phyloP scores from a whole-genome alignment of 352 stramenopile species.

The Globisporangium acanthophoron region DNA sequence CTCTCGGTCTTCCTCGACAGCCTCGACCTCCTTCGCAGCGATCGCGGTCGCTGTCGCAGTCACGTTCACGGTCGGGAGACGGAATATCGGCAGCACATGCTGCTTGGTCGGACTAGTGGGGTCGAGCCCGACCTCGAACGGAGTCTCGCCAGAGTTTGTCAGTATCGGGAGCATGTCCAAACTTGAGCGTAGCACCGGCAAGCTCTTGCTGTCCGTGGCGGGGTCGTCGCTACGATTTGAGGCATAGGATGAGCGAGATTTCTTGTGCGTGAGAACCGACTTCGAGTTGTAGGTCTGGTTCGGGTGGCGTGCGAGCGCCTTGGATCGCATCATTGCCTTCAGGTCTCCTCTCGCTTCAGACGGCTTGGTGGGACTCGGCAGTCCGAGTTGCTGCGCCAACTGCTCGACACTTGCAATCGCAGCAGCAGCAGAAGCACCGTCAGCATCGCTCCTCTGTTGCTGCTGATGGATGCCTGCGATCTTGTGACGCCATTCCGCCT shows the following conservation, averaged over 20 bases:
- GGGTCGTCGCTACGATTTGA: neutral
- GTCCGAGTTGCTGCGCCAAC: slow-evolving; percentile 32
- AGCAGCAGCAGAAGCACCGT: slow-evolving; percentile 9
- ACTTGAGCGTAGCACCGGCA: slow-evolving; percentile 19
- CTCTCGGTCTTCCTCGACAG: slow-evolving; percentile 43
- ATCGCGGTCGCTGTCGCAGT: slow-evolving; percentile 28
- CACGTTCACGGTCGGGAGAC: slow-evolving; percentile 55
- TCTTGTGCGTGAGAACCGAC: slow-evolving; percentile 41
- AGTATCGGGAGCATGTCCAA: slow-evolving; percentile 72
- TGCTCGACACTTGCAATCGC: slow-evolving; percentile 24
- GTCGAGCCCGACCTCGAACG: slow-evolving; percentile 65
- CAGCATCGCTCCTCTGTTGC: slow-evolving; percentile 16
- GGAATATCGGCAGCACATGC: slow-evolving; percentile 68
- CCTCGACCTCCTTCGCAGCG: slow-evolving; percentile 33
- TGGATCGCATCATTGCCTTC: slow-evolving; percentile 35
- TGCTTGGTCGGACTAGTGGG: slow-evolving; percentile 16
- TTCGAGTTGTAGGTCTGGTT: slow-evolving; percentile 35
- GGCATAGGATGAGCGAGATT: slow-evolving; percentile 7
- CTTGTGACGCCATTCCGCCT: slow-evolving; percentile 67
- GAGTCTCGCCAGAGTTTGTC: slow-evolving; percentile 58
- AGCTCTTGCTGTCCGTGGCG: neutral
- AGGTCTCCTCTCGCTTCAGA: slow-evolving; percentile 16
- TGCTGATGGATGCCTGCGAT: slow-evolving; percentile 41
- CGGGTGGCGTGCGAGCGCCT: slow-evolving; percentile 32
- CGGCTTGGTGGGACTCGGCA: slow-evolving; percentile 8